Evolutionary conservation across 345 rosid species (phyloP).

Genomic region (Rhodamnia argentea): DNA sequence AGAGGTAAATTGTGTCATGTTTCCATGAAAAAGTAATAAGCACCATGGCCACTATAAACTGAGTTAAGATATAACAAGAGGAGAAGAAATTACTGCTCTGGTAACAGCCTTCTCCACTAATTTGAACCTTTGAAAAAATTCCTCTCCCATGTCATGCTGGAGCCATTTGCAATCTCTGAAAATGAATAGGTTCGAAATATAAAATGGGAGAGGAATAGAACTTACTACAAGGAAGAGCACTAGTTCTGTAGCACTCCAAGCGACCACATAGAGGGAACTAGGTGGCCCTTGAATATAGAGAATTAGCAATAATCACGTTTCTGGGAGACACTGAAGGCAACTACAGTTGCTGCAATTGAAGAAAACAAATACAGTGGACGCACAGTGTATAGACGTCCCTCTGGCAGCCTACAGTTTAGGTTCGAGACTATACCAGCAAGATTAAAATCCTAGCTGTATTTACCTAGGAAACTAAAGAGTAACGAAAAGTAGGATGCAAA

Average conservation of each 20-base stretch:
- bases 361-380: not conserved
- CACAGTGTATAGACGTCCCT: not conserved
- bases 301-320: not conserved
- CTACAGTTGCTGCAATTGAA: not conserved
- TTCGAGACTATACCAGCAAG: not conserved
- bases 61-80: not conserved
- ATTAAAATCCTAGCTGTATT: not conserved
- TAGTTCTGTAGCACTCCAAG: not conserved
- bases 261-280: not conserved
- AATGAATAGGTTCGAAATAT: not conserved
- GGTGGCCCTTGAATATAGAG: not conserved
- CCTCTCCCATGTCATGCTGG: slow-evolving; percentile 46
- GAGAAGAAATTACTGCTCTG: slow-evolving; percentile 49
- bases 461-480: not conserved
- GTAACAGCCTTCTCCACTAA: slow-evolving; percentile 51
- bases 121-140: slow-evolving; percentile 33
- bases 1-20: not conserved
- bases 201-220: not conserved
- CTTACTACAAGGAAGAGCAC: not conserved
- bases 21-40: slow-evolving; percentile 3
- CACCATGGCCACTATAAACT: not conserved
- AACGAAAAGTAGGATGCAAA: not conserved
- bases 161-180: slow-evolving; percentile 71
- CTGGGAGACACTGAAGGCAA: not conserved
- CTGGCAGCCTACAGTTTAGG: not conserved